Evolutionary conservation across 148 eudicot genomes (phyloP).

Genomic region (Nepenthes gracilis): DNA sequence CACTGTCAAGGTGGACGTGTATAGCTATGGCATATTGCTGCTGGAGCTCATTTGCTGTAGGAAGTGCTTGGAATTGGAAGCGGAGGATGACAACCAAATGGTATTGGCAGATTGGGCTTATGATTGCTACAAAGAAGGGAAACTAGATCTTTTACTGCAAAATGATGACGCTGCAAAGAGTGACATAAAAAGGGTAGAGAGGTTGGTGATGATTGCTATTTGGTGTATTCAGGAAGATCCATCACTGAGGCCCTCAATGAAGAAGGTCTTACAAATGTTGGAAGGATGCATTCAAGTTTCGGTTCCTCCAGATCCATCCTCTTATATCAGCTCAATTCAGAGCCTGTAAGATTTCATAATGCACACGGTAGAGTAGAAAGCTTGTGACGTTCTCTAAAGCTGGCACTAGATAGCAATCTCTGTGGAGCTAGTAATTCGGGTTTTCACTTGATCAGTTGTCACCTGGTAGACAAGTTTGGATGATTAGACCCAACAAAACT

Average conservation of each 20-base stretch:
- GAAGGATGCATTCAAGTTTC: conserved; percentile 22
- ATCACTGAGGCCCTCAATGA: conserved; percentile 32
- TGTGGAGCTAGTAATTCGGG: no score
- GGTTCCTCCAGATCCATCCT: conserved; percentile 18
- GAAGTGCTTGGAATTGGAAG: conserved; percentile 8
- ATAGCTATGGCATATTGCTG: conserved; percentile 40
- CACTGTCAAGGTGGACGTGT: conserved; percentile 45
- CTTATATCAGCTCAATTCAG: conserved; percentile 1
- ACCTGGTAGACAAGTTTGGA: no score
- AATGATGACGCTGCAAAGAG: conserved; percentile 9
- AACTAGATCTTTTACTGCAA: conserved; percentile 3
- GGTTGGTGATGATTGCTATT: conserved; percentile 18
- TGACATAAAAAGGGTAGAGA: conserved; percentile 3
- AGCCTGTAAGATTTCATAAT: no score
- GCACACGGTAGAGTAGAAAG: no score
- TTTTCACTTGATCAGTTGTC: no score
- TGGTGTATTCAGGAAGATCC: conserved; percentile 44
- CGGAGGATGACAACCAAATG: conserved; percentile 8
- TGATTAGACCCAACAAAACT: no score
- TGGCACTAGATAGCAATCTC: no score
- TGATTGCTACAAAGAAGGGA: conserved; percentile 24
- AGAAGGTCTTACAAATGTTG: conserved; percentile 21
- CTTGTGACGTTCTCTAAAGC: no score
- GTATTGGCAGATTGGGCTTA: conserved; percentile 32
- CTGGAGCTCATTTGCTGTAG: conserved; percentile 38